These are phyloP conservation scores for Amaranthus hypochondriacus DNA, from an alignment of 148 eudicot genomes.

Conservation along the genomic window DNA sequence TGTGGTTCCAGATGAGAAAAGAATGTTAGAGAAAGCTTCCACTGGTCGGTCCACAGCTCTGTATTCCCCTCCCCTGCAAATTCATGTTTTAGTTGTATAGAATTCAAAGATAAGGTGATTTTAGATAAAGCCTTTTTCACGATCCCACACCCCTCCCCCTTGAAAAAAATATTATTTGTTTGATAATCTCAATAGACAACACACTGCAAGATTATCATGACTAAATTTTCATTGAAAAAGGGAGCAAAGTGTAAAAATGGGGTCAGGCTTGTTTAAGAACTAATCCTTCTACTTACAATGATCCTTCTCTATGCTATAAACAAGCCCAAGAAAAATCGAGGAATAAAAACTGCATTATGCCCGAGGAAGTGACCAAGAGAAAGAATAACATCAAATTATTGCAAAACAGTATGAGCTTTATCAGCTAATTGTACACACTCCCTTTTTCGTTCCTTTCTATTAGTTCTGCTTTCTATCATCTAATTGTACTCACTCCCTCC, in stretches of 20 bases:
- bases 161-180: neutral
- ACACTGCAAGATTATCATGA: neutral
- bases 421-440: neutral
- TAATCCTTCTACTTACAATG: neutral
- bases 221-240: neutral
- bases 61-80: constrained; percentile 66
- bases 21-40: constrained; percentile 80
- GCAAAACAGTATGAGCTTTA: neutral
- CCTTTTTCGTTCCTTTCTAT: no score
- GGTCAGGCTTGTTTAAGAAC: neutral
- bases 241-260: neutral
- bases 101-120: neutral
- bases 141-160: no score
- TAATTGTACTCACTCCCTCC: no score
- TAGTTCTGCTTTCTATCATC: no score
- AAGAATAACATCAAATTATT: neutral
- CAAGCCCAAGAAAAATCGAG: neutral
- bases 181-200: neutral
- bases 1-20: constrained; percentile 98
- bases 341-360: neutral
- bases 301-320: neutral
- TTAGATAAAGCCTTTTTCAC: neutral
- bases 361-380: no score
- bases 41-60: constrained; percentile 57
- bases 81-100: neutral